Base-by-base conservation (phyloP, 2,329 filamentous ascomycete genomes). In the Calonectria pseudoreteaudii region DNA sequence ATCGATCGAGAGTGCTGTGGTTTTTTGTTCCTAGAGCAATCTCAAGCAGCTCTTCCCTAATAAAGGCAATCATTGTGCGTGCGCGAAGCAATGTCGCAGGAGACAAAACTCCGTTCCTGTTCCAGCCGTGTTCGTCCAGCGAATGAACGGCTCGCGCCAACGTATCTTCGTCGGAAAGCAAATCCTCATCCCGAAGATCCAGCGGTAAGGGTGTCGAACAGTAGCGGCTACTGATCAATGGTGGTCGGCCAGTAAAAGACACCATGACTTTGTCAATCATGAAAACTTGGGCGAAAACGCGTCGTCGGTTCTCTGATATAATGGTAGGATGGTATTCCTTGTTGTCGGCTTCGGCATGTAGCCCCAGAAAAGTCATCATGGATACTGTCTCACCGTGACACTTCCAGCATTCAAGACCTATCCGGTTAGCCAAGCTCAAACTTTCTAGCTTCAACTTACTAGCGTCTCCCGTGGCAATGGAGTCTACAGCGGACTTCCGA, bases 31-130 rank as follows among this genome's bases (percentile, higher is more conserved):
- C 87, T 0, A 92, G 81, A 0, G 90, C 90, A 28, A 92, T 84
- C 74, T 92, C 89, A 6, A 93, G 84, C 6, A 93, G 87, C 62
- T 93, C 90, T 74, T 93, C 91, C 3, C 89, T 85, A 10, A 92
- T 85, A 0, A 85, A 79, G 3, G 87, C 86, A 44, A 92, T 85
- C 14, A 86, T 84, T 1, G 85, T 84, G 56, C 87, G 86, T 0
- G 88, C 86, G 31, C 90, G 84, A 0, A 84, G 77, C 69, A 87
- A 85, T 0, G 89, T 91, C 0, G 85, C 83, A 0, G 87, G 79
- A 26, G 87, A 83, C 0, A 90, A 76, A 18, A 41, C 47, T 7
- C 66, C 58, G 6, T 68, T 14, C 1, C 31, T 68, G 23, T 65
- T 69, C 70, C 66, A 72, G 13, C 70, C 70, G 2, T 30, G 30